Conservation (phyloP, 495 filamentous ascomycete species). For the Articulospora tetracladia region DNA sequence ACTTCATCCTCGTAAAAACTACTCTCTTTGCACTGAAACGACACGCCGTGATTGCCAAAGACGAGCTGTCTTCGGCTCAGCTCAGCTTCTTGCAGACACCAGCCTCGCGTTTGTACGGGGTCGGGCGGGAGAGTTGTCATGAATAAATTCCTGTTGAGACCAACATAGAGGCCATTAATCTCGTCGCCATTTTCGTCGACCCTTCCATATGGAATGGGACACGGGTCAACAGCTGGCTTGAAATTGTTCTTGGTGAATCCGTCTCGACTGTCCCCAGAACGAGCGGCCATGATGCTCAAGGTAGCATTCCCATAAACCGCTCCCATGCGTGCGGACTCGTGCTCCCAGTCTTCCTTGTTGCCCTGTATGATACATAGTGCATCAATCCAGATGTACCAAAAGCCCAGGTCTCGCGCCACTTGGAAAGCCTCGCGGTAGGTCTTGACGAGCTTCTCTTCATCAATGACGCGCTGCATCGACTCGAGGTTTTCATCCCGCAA, state of each 20-base stretch:
- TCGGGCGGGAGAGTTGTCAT: not conserved
- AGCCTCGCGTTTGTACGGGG: constrained; percentile 3
- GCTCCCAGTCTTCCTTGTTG: constrained; percentile 20
- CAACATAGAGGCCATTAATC: not conserved
- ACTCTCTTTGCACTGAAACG: not conserved
- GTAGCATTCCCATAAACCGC: constrained; percentile 25
- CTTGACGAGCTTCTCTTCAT: constrained; percentile 14
- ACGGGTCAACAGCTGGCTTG: not conserved
- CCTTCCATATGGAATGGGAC: not conserved
- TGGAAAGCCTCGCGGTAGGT: constrained; percentile 24
- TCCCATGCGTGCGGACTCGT: constrained; percentile 24
- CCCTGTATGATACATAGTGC: constrained; percentile 28
- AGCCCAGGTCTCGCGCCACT: constrained; percentile 23
- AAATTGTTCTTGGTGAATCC: constrained; percentile 3
- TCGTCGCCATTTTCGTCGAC: not conserved
- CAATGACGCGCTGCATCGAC: constrained; percentile 15
- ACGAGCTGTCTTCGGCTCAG: not conserved
- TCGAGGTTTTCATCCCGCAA: constrained; percentile 11
- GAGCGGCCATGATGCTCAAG: constrained; percentile 19
- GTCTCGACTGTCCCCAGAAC: not conserved
- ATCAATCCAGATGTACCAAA: constrained; percentile 29
- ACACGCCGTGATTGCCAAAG: not conserved
- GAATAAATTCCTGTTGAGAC: not conserved
- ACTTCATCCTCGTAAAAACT: not conserved
- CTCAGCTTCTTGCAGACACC: constrained; percentile 3